Percentiles rank a stretch among this genome's conserved stretches.
Evolutionary conservation across 1,284 basidiomycete genomes (phyloP).

Genomic region (Moesziomyces antarcticus): DNA sequence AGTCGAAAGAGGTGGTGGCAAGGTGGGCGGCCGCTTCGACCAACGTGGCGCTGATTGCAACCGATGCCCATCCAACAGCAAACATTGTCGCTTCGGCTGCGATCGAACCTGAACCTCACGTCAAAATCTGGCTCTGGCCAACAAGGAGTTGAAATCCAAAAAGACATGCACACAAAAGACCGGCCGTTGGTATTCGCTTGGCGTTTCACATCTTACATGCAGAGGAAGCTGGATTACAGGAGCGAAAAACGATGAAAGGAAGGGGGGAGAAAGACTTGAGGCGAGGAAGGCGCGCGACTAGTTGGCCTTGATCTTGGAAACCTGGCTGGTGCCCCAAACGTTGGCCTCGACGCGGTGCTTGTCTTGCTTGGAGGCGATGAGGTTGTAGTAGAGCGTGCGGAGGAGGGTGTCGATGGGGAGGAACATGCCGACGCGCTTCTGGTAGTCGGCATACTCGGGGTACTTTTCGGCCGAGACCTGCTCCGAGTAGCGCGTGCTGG

Average conservation of each 20-base stretch:
- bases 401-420: constrained; percentile 72
- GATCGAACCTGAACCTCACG: constrained; percentile 50
- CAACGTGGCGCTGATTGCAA: constrained; percentile 69
- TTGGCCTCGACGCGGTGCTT: constrained; percentile 47
- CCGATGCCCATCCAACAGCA: constrained; percentile 50
- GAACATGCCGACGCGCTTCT: constrained; percentile 85
- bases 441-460: constrained; percentile 79
- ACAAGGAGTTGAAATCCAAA: background rate
- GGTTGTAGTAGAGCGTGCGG: constrained; percentile 65
- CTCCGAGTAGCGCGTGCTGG: constrained; percentile 80
- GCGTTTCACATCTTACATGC: too few relatives aligned
- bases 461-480: constrained; percentile 82
- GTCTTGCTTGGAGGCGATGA: constrained; percentile 36
- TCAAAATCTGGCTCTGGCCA: constrained; percentile 49
- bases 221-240: background rate
- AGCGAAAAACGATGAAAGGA: background rate
- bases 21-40: constrained; percentile 77
- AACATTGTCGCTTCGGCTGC: constrained; percentile 53
- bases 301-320: constrained; percentile 38
- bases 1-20: constrained; percentile 80
- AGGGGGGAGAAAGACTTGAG: background rate
- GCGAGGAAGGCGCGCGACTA: background rate
- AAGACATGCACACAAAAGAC: background rate
- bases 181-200: too few relatives aligned
- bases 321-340: constrained; percentile 51